These are phyloP conservation scores for Imleria badia DNA, from an alignment of 768 basidiomycete genomes.

Conservation along the genomic window DNA sequence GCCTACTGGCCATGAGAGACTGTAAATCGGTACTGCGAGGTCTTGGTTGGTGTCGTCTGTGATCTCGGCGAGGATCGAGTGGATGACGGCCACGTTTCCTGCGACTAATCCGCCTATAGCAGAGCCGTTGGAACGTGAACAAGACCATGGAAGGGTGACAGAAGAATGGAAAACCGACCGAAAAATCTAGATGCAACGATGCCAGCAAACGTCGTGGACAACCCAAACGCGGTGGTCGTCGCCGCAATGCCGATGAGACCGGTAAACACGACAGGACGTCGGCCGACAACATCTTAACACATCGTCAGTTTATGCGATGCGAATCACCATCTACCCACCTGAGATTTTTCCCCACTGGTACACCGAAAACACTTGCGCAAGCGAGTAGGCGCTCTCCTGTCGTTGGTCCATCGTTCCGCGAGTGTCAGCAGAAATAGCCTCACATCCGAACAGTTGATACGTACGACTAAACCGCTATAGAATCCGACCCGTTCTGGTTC, in stretches of 20 bases:
- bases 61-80: conserved; percentile 59
- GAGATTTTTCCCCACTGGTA: conserved; percentile 63
- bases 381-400: conserved; percentile 62
- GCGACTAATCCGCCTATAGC: conserved; percentile 56
- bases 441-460: conserved; percentile 15
- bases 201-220: conserved; percentile 49
- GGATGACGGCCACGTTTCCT: conserved; percentile 62
- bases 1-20: conserved; percentile 56
- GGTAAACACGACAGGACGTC: conserved; percentile 57
- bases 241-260: conserved; percentile 53
- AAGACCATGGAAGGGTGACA: neutral
- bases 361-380: conserved; percentile 58
- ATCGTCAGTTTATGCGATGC: neutral
- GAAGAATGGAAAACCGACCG: conserved; percentile 33
- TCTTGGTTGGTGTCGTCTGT: conserved; percentile 64
- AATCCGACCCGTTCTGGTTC: conserved; percentile 59
- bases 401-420: neutral
- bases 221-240: conserved; percentile 51
- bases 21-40: conserved; percentile 56
- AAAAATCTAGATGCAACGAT: conserved; percentile 53
- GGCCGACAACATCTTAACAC: conserved; percentile 50
- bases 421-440: neutral
- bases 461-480: conserved; percentile 63
- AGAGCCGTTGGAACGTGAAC: neutral
- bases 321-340: conserved; percentile 30